phyloP scores from a whole-genome alignment of 2,329 filamentous ascomycete genomes.

The Trichoderma endophyticum region DNA sequence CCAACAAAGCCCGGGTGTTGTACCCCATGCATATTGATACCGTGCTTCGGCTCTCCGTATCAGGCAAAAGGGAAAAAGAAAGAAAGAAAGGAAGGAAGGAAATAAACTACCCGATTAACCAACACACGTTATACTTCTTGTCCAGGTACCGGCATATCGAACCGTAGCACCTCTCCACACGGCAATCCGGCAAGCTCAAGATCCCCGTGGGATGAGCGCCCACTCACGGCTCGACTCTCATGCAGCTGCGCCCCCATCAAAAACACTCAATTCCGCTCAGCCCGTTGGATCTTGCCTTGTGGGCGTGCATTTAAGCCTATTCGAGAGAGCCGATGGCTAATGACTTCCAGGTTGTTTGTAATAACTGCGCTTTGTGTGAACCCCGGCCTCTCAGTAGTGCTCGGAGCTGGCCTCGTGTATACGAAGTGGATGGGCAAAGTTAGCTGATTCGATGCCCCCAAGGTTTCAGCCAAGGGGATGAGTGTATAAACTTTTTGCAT shows the following conservation, averaged over 20 bases:
- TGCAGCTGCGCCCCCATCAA: not conserved
- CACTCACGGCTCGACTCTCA: not conserved
- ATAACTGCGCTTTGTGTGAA: not conserved
- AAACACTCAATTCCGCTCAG: not conserved
- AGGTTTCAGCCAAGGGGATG: not conserved
- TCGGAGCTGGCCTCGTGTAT: constrained; percentile 6
- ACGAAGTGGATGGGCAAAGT: not conserved
- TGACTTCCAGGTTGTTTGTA: not conserved
- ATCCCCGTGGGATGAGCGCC: not conserved
- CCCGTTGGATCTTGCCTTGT: not conserved
- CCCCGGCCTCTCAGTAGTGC: not conserved
- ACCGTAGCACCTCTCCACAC: constrained; percentile 4
- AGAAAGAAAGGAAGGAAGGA: not conserved
- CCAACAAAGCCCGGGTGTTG: not conserved
- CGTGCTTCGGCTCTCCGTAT: not conserved
- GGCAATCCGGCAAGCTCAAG: constrained; percentile 3
- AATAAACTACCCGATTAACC: not conserved
- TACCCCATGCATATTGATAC: not conserved
- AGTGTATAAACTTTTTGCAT: not conserved
- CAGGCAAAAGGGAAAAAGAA: not conserved
- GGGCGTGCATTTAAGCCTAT: not conserved
- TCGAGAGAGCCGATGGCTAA: not conserved
- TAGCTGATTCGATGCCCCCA: not conserved
- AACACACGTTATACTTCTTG: not conserved
- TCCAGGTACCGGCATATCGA: constrained; percentile 5